Percentiles rank a stretch among this genome's conserved stretches.
These are phyloP conservation scores for Cyclotella kingstonii DNA, from an alignment of 108 stramenopile genomes.

Conservation along the genomic window DNA sequence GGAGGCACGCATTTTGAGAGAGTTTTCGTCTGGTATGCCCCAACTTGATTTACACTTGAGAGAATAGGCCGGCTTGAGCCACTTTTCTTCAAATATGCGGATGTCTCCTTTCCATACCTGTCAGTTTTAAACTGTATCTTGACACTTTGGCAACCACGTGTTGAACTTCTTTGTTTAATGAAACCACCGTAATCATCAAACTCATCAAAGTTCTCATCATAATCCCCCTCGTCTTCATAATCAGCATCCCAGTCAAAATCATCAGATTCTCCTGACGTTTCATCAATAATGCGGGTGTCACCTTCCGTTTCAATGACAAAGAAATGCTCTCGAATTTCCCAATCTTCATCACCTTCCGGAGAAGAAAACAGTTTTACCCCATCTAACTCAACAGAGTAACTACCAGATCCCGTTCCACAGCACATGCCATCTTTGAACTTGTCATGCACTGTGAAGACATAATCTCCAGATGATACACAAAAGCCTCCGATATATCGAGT, in stretches of 20 bases:
- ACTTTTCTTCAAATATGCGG: constrained; percentile 2
- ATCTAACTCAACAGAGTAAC: constrained; percentile 14
- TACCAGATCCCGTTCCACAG: constrained; percentile 9
- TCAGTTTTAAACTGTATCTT: constrained; percentile 12
- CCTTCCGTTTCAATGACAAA: constrained; percentile 4
- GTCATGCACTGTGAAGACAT: constrained; percentile 19
- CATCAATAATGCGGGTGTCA: neutral
- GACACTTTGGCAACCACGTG: constrained; percentile 1
- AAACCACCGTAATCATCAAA: constrained; percentile 5
- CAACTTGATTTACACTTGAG: constrained; percentile 7
- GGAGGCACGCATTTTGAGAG: constrained; percentile 7
- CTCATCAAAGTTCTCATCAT: constrained; percentile 9
- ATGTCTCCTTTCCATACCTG: constrained; percentile 16
- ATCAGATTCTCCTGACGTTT: neutral
- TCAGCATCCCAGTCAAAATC: constrained; percentile 6
- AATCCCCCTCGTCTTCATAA: neutral
- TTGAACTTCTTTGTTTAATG: neutral
- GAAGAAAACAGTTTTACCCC: constrained; percentile 9
- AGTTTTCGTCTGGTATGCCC: constrained; percentile 9
- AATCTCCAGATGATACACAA: constrained; percentile 18
- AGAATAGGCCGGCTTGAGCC: neutral
- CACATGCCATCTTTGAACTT: constrained; percentile 32
- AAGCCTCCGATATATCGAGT: constrained; percentile 18
- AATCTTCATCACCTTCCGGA: constrained; percentile 11
- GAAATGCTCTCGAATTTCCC: constrained; percentile 10